These are phyloP conservation scores for Sisymbrium irio DNA, from an alignment of 345 rosid species.

Conservation along the genomic window DNA sequence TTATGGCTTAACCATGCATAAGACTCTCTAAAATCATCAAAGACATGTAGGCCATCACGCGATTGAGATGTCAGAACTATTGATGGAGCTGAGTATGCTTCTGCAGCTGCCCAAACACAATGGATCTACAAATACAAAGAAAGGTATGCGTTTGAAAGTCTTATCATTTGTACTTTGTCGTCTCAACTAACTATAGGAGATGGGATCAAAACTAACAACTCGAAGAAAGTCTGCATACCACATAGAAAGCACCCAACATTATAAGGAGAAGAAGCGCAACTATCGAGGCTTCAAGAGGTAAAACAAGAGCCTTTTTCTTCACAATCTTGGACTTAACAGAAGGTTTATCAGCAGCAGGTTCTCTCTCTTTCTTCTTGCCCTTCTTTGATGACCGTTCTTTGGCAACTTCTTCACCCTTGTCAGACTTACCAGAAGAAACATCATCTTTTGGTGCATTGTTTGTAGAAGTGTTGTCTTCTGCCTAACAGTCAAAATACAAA, in stretches of 20 bases:
- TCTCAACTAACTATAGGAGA: constrained; percentile 11
- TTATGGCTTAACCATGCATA: constrained; percentile 95
- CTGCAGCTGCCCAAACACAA: constrained; percentile 99
- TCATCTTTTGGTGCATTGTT: constrained; percentile 40
- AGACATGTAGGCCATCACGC: constrained; percentile 81
- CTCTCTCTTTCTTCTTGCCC: constrained; percentile 73
- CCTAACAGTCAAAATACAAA: constrained; percentile 47
- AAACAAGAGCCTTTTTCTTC: constrained; percentile 79
- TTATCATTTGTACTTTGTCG: background rate
- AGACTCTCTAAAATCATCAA: constrained; percentile 99
- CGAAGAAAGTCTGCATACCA: constrained; percentile 53
- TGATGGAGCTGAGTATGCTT: constrained; percentile 99
- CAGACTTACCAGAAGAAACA: constrained; percentile 40
- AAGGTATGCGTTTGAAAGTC: constrained; percentile 3
- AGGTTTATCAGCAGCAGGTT: constrained; percentile 49
- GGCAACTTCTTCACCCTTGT: constrained; percentile 46
- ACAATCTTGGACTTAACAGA: constrained; percentile 45
- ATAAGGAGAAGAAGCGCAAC: constrained; percentile 79
- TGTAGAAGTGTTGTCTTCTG: constrained; percentile 52
- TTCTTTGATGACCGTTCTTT: constrained; percentile 61
- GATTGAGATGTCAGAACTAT: constrained; percentile 85
- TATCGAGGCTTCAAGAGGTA: constrained; percentile 79
- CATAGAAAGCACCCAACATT: constrained; percentile 92
- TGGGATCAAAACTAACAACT: constrained; percentile 1
- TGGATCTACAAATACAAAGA: constrained; percentile 59